Conservation (phyloP, 495 filamentous ascomycete genomes). For the Xylaria curta region DNA sequence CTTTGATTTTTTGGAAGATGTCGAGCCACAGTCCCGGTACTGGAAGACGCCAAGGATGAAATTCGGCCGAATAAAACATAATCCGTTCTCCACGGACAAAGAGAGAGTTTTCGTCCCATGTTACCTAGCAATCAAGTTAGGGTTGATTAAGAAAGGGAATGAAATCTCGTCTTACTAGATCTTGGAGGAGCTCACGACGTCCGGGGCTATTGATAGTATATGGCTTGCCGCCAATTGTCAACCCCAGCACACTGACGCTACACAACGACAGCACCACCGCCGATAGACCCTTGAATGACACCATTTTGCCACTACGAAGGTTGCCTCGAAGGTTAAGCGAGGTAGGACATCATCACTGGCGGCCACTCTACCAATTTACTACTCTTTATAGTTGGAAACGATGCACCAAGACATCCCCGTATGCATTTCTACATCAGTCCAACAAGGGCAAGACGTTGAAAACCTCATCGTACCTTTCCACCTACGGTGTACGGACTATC, state of each 20-base stretch:
- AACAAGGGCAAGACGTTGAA: not conserved
- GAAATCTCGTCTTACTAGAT: constrained; percentile 1
- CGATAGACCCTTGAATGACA: constrained; percentile 11
- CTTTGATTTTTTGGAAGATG: constrained; percentile 80
- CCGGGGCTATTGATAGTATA: constrained; percentile 13
- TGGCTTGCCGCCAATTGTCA: constrained; percentile 8
- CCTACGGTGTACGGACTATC: constrained; percentile 11
- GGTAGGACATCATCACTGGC: not conserved
- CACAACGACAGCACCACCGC: constrained; percentile 13
- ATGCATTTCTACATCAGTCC: not conserved
- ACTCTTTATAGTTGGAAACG: not conserved
- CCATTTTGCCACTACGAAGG: constrained; percentile 11
- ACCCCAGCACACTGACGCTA: not conserved
- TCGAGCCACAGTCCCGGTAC: constrained; percentile 76
- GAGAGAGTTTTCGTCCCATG: constrained; percentile 77
- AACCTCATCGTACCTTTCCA: not conserved
- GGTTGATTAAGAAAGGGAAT: constrained; percentile 22
- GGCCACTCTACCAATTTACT: not conserved
- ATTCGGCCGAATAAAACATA: constrained; percentile 75
- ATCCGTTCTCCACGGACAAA: constrained; percentile 74
- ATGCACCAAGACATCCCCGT: not conserved
- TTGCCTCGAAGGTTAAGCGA: not conserved
- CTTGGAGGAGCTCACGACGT: constrained; percentile 19
- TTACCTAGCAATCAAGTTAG: constrained; percentile 49
- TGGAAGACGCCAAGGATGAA: constrained; percentile 77